These are phyloP conservation scores for Gaeumannomyces tritici DNA, from an alignment of 2,329 filamentous ascomycete species.

Conservation along the genomic window DNA sequence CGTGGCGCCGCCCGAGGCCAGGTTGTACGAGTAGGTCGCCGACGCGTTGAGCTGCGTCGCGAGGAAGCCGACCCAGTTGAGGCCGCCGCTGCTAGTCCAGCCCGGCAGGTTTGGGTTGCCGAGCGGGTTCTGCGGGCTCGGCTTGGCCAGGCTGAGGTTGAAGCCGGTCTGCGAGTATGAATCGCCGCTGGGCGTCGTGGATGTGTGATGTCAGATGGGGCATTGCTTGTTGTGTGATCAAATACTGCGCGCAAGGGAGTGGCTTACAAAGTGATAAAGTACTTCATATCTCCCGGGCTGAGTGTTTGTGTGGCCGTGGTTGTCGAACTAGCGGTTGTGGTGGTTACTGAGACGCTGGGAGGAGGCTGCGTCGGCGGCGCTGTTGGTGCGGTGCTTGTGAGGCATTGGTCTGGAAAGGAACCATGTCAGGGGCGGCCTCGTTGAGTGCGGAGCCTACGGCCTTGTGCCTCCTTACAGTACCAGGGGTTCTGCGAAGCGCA, in stretches of 20 bases:
- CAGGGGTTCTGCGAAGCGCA: no score
- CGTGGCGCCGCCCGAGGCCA: slow-evolving; percentile 40
- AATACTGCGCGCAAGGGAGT: no score
- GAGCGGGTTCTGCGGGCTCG: slow-evolving; percentile 43
- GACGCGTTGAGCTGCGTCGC: slow-evolving; percentile 28
- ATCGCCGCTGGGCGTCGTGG: not conserved
- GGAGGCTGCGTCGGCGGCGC: no score
- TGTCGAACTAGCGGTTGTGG: no score
- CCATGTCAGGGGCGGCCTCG: no score
- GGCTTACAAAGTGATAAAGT: not conserved
- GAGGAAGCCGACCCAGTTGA: slow-evolving; percentile 39
- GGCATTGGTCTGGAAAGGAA: no score
- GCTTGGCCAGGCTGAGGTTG: slow-evolving; percentile 34
- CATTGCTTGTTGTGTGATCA: no score
- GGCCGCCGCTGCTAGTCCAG: slow-evolving; percentile 34
- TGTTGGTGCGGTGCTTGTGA: no score
- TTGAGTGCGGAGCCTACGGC: no score
- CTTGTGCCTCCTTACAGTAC: no score
- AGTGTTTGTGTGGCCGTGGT: no score
- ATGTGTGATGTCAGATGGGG: not conserved
- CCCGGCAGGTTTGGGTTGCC: slow-evolving; percentile 48
- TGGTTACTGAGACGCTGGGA: no score
- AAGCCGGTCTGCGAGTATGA: slow-evolving; percentile 38
- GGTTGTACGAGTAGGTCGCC: slow-evolving; percentile 35
- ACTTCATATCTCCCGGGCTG: not conserved